A percentile compares a stretch with the other conserved stretches of the same genome.
Evolutionary conservation across 331 rosid species (phyloP).

Genomic region (Dryas integrifolia): DNA sequence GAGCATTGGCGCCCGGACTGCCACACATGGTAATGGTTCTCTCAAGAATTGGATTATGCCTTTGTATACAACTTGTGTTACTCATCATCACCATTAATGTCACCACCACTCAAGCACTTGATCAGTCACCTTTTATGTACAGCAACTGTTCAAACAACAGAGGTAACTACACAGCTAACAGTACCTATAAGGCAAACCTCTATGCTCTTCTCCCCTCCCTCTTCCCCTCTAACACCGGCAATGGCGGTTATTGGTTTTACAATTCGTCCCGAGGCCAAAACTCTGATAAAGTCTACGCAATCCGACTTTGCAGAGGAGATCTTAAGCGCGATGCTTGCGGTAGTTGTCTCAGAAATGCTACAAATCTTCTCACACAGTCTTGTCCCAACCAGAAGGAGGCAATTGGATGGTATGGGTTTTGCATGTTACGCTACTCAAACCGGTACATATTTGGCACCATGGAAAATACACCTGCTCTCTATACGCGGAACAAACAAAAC

Average conservation of each 20-base stretch:
- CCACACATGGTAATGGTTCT: no score
- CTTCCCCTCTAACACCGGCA: neutral
- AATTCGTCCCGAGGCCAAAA: constrained; percentile 1
- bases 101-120: neutral
- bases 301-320: constrained; percentile 16
- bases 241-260: neutral
- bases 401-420: constrained; percentile 24
- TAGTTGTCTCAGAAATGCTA: constrained; percentile 1
- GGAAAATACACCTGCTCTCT: accelerated
- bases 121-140: neutral
- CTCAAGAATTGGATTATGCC: no score
- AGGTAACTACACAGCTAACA: neutral
- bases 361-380: neutral
- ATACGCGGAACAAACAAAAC: accelerated
- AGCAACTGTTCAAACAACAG: neutral
- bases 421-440: constrained; percentile 50
- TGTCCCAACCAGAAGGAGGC: constrained; percentile 28
- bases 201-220: neutral
- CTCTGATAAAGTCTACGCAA: constrained; percentile 1
- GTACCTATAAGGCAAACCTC: constrained; percentile 1
- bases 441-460: neutral
- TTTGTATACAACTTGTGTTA: no score
- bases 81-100: no score
- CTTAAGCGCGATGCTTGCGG: neutral
- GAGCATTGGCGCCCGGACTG: no score